A percentile compares a stretch with the other conserved stretches of the same genome.
Evolutionary conservation across 345 rosid species (phyloP).

Genomic region (Pugionium dolabratum): DNA sequence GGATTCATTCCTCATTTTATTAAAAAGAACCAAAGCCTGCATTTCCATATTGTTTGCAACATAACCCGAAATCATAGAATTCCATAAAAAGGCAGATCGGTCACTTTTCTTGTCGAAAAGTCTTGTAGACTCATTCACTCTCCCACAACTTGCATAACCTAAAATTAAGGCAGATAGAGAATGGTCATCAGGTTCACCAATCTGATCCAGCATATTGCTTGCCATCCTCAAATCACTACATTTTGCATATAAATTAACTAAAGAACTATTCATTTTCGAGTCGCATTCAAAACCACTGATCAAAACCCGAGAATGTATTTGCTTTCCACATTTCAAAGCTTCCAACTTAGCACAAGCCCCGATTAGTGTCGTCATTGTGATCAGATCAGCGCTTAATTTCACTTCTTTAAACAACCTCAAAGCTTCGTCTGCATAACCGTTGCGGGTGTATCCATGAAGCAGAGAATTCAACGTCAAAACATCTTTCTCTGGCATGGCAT

Average conservation of each 20-base stretch:
- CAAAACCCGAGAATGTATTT: slow-evolving; percentile 66
- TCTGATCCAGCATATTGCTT: slow-evolving; percentile 44
- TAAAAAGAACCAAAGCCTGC: slow-evolving; percentile 59
- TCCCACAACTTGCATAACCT: slow-evolving; percentile 66
- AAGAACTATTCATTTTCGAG: slow-evolving; percentile 57
- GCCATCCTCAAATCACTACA: slow-evolving; percentile 70
- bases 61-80: slow-evolving; percentile 77
- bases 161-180: slow-evolving; percentile 79
- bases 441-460: slow-evolving; percentile 56
- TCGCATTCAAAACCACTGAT: slow-evolving; percentile 50
- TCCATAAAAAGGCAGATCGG: slow-evolving; percentile 61
- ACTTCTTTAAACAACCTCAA: slow-evolving; percentile 56
- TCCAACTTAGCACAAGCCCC: slow-evolving; percentile 61
- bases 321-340: slow-evolving; percentile 64
- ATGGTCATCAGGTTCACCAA: slow-evolving; percentile 60
- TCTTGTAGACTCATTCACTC: slow-evolving; percentile 56
- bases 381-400: slow-evolving; percentile 45
- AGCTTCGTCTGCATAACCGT: slow-evolving; percentile 56
- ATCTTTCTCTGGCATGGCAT: slow-evolving; percentile 67
- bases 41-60: slow-evolving; percentile 54
- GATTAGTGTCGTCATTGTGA: slow-evolving; percentile 62
- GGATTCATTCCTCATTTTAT: slow-evolving; percentile 55
- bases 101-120: slow-evolving; percentile 47
- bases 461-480: slow-evolving; percentile 57
- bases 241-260: slow-evolving; percentile 69